Base-by-base conservation (phyloP, 2,329 filamentous ascomycete genomes). In the Bipolaris victoriae region DNA sequence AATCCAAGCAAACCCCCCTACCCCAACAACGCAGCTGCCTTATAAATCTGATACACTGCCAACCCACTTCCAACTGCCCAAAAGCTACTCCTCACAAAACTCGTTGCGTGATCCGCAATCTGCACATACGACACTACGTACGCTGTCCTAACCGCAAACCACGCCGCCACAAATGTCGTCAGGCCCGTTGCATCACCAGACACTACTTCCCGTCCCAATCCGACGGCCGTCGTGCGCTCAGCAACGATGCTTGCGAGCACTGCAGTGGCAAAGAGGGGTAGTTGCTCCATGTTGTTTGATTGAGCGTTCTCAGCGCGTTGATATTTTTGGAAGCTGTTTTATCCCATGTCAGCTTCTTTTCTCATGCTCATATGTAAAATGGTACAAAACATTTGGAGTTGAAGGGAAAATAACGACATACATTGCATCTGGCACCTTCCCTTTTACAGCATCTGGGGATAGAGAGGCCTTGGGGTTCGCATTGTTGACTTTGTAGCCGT, bases 261-360 rank as follows among this genome's bases (percentile, higher is more conserved):
- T 2, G 68, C 68, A 1, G 55, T 49, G 2, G 65, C 67, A 37
- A 70, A 71, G 2, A 71, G 50, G 9, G 68, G 67, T 31, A 71
- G 46, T 48, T 70, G 66, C 52, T 71, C 68, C 3, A 62, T 16
- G 29, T 63, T 68, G 52, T 71, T 71, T 24, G 56, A 59, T 15
- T 70, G 67, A 1, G 67, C 66, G 47, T 61, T 66, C 40, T 71
- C 67, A 10, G 68, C 67, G 26, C 68, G 67, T 49, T 70, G 67
- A 59, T 66, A 70, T 43, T 67, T 68, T 37, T 63, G 51, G 50
- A 67, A 69, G 6, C 63, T 63, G 45, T 33, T 55, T 13, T 43
- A 18, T 22, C 10, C 2, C 0, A 1, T 5, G 22, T 24, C 9
- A n/a, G 10, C n/a, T 35, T 35, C n/a, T 36, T 7, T n/a, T 36